Conservation (phyloP, 176 grass and related monocot genomes). For the Oropetium thomaeum region DNA sequence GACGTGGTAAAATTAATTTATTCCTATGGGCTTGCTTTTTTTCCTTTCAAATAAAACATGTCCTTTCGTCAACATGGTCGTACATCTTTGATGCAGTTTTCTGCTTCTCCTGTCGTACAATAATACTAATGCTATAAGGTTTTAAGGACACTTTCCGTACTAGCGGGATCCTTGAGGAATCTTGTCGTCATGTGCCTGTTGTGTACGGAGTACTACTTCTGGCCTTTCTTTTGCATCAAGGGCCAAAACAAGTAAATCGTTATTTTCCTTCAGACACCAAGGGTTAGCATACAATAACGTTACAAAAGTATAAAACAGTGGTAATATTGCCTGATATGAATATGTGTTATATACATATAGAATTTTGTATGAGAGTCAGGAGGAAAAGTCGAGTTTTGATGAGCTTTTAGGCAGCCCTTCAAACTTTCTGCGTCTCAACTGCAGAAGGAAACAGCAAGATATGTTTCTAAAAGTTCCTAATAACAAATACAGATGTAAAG, state of each 20-base stretch:
- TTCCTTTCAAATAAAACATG: neutral
- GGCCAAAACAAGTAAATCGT: neutral
- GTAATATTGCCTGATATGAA: slow-evolving; percentile 13
- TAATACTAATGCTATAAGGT: neutral
- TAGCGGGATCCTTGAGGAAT: slow-evolving; percentile 7
- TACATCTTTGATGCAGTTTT: neutral
- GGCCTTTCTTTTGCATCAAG: slow-evolving; percentile 8
- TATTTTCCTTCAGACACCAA: slow-evolving; percentile 15
- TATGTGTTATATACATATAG: neutral
- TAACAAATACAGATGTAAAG: neutral
- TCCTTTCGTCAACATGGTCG: slow-evolving; percentile 22
- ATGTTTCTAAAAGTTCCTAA: neutral
- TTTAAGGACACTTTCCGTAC: slow-evolving; percentile 18
- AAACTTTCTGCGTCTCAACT: slow-evolving; percentile 7
- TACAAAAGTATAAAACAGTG: slow-evolving; percentile 20
- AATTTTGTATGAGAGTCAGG: slow-evolving; percentile 1
- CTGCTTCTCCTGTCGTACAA: neutral
- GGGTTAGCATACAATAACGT: slow-evolving; percentile 34
- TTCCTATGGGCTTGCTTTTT: neutral
- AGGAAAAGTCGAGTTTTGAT: neutral
- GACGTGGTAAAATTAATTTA: neutral
- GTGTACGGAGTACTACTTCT: slow-evolving; percentile 18
- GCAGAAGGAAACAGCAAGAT: neutral
- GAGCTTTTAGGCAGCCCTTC: neutral
- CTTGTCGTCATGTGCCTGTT: neutral